phyloP scores from a whole-genome alignment of 2,329 filamentous ascomycete species.

The Atkinsonella texensis region DNA sequence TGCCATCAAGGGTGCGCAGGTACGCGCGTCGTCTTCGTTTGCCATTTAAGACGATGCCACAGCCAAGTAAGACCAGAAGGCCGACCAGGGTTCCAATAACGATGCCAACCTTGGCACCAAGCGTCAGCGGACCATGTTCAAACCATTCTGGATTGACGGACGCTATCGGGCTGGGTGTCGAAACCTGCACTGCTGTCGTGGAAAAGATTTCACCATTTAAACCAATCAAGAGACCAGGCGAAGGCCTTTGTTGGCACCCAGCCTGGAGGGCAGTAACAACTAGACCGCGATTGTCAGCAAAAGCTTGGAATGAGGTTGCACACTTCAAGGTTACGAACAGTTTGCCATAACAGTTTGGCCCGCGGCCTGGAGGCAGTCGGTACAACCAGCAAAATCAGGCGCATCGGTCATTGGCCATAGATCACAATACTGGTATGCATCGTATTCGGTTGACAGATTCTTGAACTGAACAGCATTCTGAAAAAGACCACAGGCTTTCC shows the following conservation, averaged over 20 bases:
- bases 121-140: constrained; percentile 31
- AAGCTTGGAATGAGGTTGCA: neutral
- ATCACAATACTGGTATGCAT: constrained; percentile 42
- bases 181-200: constrained; percentile 32
- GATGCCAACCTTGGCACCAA: constrained; percentile 47
- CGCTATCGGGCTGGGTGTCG: constrained; percentile 31
- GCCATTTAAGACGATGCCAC: constrained; percentile 43
- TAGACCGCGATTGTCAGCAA: constrained; percentile 14
- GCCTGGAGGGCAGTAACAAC: constrained; percentile 40
- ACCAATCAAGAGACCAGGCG: constrained; percentile 33
- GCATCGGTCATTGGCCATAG: constrained; percentile 29
- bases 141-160: constrained; percentile 28
- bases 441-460: constrained; percentile 33
- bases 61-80: constrained; percentile 36
- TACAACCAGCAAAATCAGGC: constrained; percentile 28
- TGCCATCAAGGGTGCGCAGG: constrained; percentile 34
- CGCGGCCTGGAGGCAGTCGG: constrained; percentile 30
- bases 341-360: constrained; percentile 36
- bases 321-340: constrained; percentile 26
- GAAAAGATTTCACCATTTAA: constrained; percentile 43
- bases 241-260: constrained; percentile 41
- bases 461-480: constrained; percentile 33
- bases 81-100: constrained; percentile 37
- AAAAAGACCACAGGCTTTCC: constrained; percentile 40
- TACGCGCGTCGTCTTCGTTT: constrained; percentile 41